Base-by-base conservation (phyloP, 129 eudicot species). In the Arctium lappa region DNA sequence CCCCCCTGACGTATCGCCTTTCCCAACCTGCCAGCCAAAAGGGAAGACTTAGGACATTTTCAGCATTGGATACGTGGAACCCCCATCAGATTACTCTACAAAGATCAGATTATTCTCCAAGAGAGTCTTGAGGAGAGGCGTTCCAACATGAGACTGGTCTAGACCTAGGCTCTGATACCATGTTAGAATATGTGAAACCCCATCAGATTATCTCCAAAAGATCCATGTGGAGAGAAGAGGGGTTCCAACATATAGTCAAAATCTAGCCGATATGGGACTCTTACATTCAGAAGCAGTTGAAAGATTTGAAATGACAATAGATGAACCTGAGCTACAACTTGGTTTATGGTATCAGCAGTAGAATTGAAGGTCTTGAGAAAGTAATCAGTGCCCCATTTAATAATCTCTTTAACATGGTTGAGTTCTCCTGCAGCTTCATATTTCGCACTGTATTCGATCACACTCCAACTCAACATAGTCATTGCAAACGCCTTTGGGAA, bases 381-480 rank as follows among this genome's bases (percentile, higher is more conserved):
- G 89, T 95, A 95, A 88, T 95, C 98, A 48, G 94, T 87, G 27
- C 98, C 98, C 98, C 98, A 95, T 85, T 92, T 95, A 44, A 95
- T 92, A 27, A 88, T 73, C 30, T 95, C 98, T 84, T 92, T 95
- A 79, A 92, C 94, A 85, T 92, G 98, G 73, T 79, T 86, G 29
- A 95, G 94, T 86, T 95, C 98, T 73, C 97, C 98, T 7, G 97
- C 98, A 83, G 94, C 94, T 91, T 95, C 97, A 74, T 89, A 95
- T 80, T 95, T 95, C 16, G 93, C 97, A 68, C 91, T 88, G 83
- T 95, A 95, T 76, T 95, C 98, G 6, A 95, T 92, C 87, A 92
- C 97, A 68, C 98, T 92, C 98, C 98, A 95, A 82, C 98, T 95
- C 89, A 95, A 89, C 97, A 95, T 91, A 38, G 98, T 95, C 94